Evolutionary conservation across 768 basidiomycete genomes (phyloP), one percentile per base, ranked within the genome.

Genomic region (Trametopsis cervina): DNA sequence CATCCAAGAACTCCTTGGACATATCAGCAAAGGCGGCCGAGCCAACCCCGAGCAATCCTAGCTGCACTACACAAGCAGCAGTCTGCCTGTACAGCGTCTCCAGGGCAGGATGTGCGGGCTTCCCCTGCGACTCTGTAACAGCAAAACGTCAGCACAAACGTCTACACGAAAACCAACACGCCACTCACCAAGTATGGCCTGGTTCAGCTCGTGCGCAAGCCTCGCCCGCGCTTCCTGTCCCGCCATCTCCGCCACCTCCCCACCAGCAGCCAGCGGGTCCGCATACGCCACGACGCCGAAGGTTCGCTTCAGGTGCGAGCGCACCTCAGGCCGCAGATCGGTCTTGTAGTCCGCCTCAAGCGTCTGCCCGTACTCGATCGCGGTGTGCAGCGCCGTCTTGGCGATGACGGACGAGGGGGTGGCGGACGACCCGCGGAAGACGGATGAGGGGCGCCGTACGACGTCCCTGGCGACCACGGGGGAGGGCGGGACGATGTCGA

Each of bases 21-120:
- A 89, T 76, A 57, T 92, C 89, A 13, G 83, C 85, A 62, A 87
- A 89, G 15, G 86, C 87, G 24, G 90, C 90, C 24, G 77, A 67
- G 11, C 89, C 90, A 10, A 78, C 75, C 10, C 89, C 88, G 52
- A 80, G 61, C 37, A 85, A 60, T 4, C 83, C 89, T 11, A 92
- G 77, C 55, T 89, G 79, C n/a, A 72, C 67, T 17, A 92, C 67
- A 54, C 78, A 79, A 18, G 80, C 80, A 23, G 76, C 69, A 0
- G 84, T 80, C 53, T 89, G 89, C 27, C 89, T 79, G 62, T 85
- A 92, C 46, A 90, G 60, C 45, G 75, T 80, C 60, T 93, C 90
- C 47, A 93, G 70, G 12, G 82, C 70, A 2, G 90, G 86, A 44
- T 72, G 73, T 4, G 77, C 68, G 2, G 88, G 87, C 29, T 78